Conservation (phyloP, 169 alveolate species). For the Plasmodium billcollinsi region DNA sequence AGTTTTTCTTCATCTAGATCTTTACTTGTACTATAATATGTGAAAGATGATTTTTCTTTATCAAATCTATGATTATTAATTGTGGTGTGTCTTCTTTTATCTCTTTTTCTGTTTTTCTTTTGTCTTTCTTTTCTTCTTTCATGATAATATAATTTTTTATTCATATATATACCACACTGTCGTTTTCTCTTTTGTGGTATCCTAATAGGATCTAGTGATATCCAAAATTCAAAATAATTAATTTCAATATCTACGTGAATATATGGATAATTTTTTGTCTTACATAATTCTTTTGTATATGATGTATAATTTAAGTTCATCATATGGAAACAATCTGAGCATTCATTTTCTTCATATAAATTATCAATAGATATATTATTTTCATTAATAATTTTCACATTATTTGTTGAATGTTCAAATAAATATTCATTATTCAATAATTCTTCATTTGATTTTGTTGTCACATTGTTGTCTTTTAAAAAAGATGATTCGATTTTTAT, state of each 20-base stretch:
- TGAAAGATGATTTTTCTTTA: neutral
- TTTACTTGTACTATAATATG: neutral
- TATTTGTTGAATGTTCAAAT: neutral
- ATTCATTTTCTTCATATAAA: neutral
- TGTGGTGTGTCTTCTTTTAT: conserved; percentile 2
- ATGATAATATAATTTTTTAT: conserved; percentile 1
- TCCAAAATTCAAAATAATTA: conserved; percentile 66
- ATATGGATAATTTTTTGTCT: conserved; percentile 41
- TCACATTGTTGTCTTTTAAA: neutral
- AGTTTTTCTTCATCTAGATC: neutral
- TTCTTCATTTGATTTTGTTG: conserved; percentile 1
- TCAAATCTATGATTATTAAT: neutral
- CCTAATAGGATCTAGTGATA: conserved; percentile 69
- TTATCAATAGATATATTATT: conserved; percentile 3
- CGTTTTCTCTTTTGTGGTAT: conserved; percentile 57
- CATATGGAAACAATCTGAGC: conserved; percentile 32
- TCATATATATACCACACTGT: neutral
- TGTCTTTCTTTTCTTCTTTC: conserved; percentile 11
- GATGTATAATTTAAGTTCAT: conserved; percentile 55
- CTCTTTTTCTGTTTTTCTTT: neutral
- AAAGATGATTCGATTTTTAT: neutral
- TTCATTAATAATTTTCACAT: neutral
- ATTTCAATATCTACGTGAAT: conserved; percentile 72
- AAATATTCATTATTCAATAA: neutral
- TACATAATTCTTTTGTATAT: conserved; percentile 68